Conservation (phyloP, 352 stramenopile genomes). For the Phytopythium kandeliae region DNA sequence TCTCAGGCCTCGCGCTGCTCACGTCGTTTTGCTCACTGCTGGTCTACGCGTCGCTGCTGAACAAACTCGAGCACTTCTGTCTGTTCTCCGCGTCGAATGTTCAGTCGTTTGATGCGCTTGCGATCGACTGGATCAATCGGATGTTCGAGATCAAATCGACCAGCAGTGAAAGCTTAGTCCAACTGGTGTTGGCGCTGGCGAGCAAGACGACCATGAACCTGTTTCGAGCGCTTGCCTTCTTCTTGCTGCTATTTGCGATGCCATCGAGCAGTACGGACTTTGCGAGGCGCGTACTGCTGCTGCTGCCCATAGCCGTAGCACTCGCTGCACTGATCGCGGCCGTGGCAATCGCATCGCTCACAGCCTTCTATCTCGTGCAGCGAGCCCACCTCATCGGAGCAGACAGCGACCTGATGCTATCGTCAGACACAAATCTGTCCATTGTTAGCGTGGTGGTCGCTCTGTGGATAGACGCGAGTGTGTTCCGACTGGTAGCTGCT, state of each 20-base stretch:
- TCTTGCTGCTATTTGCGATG: constrained; percentile 52
- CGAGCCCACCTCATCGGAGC: constrained; percentile 29
- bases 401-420: constrained; percentile 13
- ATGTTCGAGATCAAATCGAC: constrained; percentile 6
- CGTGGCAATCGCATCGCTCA: constrained; percentile 27
- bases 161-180: constrained; percentile 26
- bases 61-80: constrained; percentile 51
- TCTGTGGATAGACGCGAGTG: constrained; percentile 38
- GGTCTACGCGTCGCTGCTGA: constrained; percentile 53
- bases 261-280: constrained; percentile 37
- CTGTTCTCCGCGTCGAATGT: constrained; percentile 18
- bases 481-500: constrained; percentile 28
- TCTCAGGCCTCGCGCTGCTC: constrained; percentile 32
- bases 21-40: constrained; percentile 46
- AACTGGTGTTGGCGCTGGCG: constrained; percentile 30
- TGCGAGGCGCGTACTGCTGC: constrained; percentile 26
- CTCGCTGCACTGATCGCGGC: constrained; percentile 39
- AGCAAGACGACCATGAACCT: constrained; percentile 60
- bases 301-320: constrained; percentile 26
- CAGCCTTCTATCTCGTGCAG: constrained; percentile 58
- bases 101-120: constrained; percentile 27
- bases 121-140: constrained; percentile 16
- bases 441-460: constrained; percentile 31
- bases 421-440: constrained; percentile 31
- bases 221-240: constrained; percentile 43